These are phyloP conservation scores for Cercospora sp. DNA, from an alignment of 2,329 filamentous ascomycete genomes.

Conservation along the genomic window DNA sequence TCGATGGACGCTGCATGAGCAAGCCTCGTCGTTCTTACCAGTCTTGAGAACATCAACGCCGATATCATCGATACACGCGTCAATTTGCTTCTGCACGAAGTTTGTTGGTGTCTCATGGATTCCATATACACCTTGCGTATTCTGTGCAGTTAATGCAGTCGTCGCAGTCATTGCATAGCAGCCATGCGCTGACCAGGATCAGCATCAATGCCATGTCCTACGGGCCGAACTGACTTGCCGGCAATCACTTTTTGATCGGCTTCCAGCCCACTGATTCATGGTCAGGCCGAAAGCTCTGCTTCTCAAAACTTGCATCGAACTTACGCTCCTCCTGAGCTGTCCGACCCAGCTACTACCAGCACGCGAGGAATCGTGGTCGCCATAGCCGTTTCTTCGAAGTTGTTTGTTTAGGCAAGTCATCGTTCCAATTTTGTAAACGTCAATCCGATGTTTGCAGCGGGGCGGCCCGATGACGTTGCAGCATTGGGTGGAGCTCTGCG, in stretches of 20 bases:
- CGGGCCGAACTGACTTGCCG: constrained; percentile 13
- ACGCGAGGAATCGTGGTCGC: constrained; percentile 53
- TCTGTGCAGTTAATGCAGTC: constrained; percentile 92
- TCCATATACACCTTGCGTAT: constrained; percentile 78
- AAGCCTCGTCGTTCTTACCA: constrained; percentile 55
- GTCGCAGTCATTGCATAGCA: constrained; percentile 97
- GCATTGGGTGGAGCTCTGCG: background rate
- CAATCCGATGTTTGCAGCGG: constrained; percentile 16
- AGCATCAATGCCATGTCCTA: background rate
- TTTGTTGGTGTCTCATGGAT: constrained; percentile 76
- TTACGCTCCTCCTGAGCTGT: constrained; percentile 87
- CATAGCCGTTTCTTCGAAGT: constrained; percentile 2
- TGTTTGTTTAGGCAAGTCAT: constrained; percentile 10
- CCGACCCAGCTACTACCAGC: constrained; percentile 82
- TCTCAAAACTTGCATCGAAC: constrained; percentile 38
- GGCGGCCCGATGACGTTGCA: constrained; percentile 15
- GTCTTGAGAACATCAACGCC: constrained; percentile 89
- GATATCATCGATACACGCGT: constrained; percentile 80
- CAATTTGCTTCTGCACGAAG: constrained; percentile 83
- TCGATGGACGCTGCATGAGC: background rate
- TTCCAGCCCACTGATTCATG: constrained; percentile 71
- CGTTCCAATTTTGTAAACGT: background rate
- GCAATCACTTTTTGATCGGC: constrained; percentile 89
- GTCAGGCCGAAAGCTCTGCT: background rate
- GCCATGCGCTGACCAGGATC: constrained; percentile 62